These are phyloP conservation scores for Talaromyces ruber DNA, from an alignment of 495 filamentous ascomycete genomes.

Conservation along the genomic window DNA sequence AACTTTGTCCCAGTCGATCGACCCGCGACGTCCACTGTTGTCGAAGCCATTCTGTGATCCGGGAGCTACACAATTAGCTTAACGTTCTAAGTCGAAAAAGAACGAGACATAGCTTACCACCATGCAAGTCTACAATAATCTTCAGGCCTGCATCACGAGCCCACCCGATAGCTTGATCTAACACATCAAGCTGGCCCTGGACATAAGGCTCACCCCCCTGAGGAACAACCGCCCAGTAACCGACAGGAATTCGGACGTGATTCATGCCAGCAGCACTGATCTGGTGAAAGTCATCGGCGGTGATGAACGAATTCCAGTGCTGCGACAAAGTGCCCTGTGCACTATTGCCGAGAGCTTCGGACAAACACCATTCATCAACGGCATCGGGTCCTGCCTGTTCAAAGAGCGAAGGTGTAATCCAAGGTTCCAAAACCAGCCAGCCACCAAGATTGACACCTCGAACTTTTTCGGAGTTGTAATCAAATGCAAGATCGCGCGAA, in stretches of 20 bases:
- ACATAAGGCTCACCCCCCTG: slow-evolving; percentile 60
- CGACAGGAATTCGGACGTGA: slow-evolving; percentile 70
- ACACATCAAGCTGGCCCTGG: slow-evolving; percentile 57
- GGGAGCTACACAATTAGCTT: slow-evolving; percentile 41
- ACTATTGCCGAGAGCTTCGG: slow-evolving; percentile 39
- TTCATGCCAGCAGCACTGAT: slow-evolving; percentile 61
- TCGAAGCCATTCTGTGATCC: slow-evolving; percentile 80
- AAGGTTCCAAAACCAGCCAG: slow-evolving; percentile 51
- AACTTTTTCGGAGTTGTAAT: slow-evolving; percentile 37
- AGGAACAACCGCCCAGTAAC: slow-evolving; percentile 64
- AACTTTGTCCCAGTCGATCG: slow-evolving; percentile 54
- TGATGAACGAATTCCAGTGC: slow-evolving; percentile 62
- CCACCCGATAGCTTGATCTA: slow-evolving; percentile 63
- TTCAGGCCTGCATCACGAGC: slow-evolving; percentile 53
- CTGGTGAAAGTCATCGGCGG: slow-evolving; percentile 54
- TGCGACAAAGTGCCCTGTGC: slow-evolving; percentile 35
- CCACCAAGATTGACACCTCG: slow-evolving; percentile 52
- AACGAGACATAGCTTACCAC: slow-evolving; percentile 35
- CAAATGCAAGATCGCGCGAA: slow-evolving; percentile 25
- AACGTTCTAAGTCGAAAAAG: neutral
- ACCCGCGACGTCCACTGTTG: slow-evolving; percentile 60
- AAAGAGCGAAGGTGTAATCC: slow-evolving; percentile 62
- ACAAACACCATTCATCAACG: slow-evolving; percentile 59
- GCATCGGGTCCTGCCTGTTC: slow-evolving; percentile 35
- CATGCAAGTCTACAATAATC: slow-evolving; percentile 64